Evolutionary conservation across 805 yeast genomes (phyloP), one percentile per base, ranked within the genome.

Genomic region (Lipomyces sp.): DNA sequence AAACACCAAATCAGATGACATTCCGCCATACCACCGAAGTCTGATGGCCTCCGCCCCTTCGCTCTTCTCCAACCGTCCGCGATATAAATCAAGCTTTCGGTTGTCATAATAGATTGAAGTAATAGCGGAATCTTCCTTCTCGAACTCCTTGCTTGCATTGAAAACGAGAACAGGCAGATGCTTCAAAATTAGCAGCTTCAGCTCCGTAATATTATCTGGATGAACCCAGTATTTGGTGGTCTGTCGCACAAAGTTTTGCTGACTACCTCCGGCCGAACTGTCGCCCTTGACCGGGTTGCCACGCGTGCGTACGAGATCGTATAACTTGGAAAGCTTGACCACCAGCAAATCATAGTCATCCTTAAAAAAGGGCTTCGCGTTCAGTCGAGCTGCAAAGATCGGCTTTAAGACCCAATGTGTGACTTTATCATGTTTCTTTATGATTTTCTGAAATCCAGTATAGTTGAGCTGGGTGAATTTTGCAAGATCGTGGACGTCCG

Each of bases 181-280:
- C 71, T 93, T 91, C 66, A 93, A 76, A 58, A 93, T 83, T 58
- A 88, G 84, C 65, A 93, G 79, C 73, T 93, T 93, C 68, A 93
- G 78, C 73, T 93, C 98, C 14, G 98, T 93, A 67, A 93, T 89
- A 68, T 93, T 91, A 70, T 93, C 98, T 2, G 97, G 96, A 65
- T 93, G 98, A 29, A 93, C 98, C 99, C 99, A 93, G 71, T 93
- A 93, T 67, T 93, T 93, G 6, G 98, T 93, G 19, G 98, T 93
- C 71, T 93, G 98, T 70, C 98, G 84, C 40, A 93, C 98, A 64
- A 93, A 93, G 73, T 93, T 93, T 70, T 93, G 98, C 75, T 90
- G 97, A 38, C 84, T 78, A 39, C 98, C 98, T 65, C 98, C 98
- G n/a, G 98, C 97, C 4, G 97, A 68, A 3, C 96, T 82, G 70